Evolutionary conservation across 768 basidiomycete species (phyloP), one percentile per base, ranked within the genome.

Genomic region (Amanita rubescens): DNA sequence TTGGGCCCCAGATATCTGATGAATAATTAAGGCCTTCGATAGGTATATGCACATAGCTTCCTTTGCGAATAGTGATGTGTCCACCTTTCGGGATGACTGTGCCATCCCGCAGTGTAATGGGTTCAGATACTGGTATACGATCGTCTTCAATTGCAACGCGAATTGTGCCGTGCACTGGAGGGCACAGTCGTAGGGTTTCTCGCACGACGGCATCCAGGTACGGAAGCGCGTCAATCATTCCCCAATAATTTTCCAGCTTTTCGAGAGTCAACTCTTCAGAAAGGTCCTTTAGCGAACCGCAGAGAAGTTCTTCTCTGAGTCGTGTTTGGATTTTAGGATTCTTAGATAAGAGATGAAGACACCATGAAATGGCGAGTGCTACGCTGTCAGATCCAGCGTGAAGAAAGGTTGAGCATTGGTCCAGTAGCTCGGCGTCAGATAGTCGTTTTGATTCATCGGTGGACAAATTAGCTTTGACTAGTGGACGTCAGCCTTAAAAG

Each of bases 361-460:
- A 77, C 79, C 81, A 86, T 5, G 80, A 69, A 22, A 84, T 67
- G 17, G 79, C 75, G 7, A 82, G 69, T 5, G 79, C 71, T 27
- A 79, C 78, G 2, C 81, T 75, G 59, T 85, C 82, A 22, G 83
- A 79, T 11, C 85, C 84, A 2, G 77, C 81, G 38, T 83, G 77
- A 53, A 85, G 70, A 64, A 85, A 78, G 27, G 82, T 81, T n/a
- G 77, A 76, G 58, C 83, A 77, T 63, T 84, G 81, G 56, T 80
- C 78, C 7, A 82, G 67, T n/a, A 84, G 67, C 46, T 83, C 82
- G 25, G 73, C 62, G 56, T 87, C 85, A n/a, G 79, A 73, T 46
- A 87, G 63, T 14, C 74, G 71, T 56, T 71, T 69, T 5, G 71
- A 67, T 3, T 70, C 58, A 51, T 76, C 72, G 19, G 66, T 67